These are phyloP conservation scores for Chytridiales sp. DNA, from an alignment of 371 early-diverging fungal genomes.

Conservation along the genomic window DNA sequence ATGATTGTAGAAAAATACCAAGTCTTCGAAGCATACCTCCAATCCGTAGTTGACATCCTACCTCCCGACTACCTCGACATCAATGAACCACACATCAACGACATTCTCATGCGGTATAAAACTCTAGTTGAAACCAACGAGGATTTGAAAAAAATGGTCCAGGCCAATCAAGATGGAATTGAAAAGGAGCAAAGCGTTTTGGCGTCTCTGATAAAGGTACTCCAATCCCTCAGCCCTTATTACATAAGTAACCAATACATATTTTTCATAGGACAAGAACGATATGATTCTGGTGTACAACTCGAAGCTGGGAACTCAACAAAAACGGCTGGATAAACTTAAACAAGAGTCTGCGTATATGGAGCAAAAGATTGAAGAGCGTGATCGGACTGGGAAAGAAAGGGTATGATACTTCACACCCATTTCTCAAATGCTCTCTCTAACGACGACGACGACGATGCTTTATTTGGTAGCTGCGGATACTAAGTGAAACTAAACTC, in stretches of 20 bases:
- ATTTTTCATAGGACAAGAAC: constrained; percentile 45
- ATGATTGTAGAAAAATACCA: constrained; percentile 41
- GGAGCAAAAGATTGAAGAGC: constrained; percentile 47
- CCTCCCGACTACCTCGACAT: constrained; percentile 58
- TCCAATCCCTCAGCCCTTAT: too few species aligned
- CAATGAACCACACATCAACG: constrained; percentile 59
- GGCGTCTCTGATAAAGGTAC: constrained; percentile 43
- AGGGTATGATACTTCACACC: constrained; percentile 32
- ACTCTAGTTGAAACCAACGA: constrained; percentile 56
- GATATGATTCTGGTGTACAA: constrained; percentile 56
- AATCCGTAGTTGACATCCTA: constrained; percentile 50
- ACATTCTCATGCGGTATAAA: constrained; percentile 55
- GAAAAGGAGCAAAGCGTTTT: constrained; percentile 38
- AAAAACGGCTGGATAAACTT: constrained; percentile 50
- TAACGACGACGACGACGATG: background rate
- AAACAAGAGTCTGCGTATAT: constrained; percentile 49
- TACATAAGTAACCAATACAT: background rate
- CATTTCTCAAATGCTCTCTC: background rate
- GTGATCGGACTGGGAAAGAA: constrained; percentile 52
- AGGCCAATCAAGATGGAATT: constrained; percentile 45
- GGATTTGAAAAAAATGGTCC: constrained; percentile 44
- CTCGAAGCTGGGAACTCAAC: constrained; percentile 50
- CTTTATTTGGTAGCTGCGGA: constrained; percentile 38
- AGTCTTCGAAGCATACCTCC: constrained; percentile 52
- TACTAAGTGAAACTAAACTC: constrained; percentile 53